Conservation (phyloP, 805 yeast genomes). For the Yamadazyma tumulicola region DNA sequence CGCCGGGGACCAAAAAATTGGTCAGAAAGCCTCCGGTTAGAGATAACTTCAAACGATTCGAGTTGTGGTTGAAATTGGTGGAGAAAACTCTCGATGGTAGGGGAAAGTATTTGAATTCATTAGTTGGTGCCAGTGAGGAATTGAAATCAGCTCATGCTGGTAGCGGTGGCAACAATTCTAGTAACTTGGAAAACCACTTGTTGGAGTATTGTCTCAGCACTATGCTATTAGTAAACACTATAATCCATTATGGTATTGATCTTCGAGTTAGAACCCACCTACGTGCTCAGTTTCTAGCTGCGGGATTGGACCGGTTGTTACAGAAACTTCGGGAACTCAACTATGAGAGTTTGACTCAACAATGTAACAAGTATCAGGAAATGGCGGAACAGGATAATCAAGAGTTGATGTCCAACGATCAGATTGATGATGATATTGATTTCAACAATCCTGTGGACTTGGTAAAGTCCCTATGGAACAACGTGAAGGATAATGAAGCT, state of each 20-base stretch:
- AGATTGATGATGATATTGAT: slow-evolving; percentile 43
- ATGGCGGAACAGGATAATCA: slow-evolving; percentile 53
- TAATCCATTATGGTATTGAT: slow-evolving; percentile 47
- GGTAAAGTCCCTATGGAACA: slow-evolving; percentile 54
- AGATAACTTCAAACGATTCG: slow-evolving; percentile 48
- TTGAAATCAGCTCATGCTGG: slow-evolving; percentile 44
- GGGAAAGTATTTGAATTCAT: slow-evolving; percentile 79
- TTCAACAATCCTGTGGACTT: slow-evolving; percentile 72
- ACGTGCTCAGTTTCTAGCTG: slow-evolving; percentile 56
- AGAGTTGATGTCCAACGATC: slow-evolving; percentile 35
- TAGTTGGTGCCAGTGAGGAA: slow-evolving; percentile 91
- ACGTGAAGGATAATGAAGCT: slow-evolving; percentile 55
- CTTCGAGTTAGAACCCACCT: slow-evolving; percentile 50
- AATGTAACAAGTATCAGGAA: slow-evolving; percentile 59
- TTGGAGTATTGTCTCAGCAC: slow-evolving; percentile 71
- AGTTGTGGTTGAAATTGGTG: slow-evolving; percentile 67
- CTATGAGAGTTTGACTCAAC: slow-evolving; percentile 59
- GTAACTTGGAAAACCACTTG: slow-evolving; percentile 51
- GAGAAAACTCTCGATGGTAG: slow-evolving; percentile 74
- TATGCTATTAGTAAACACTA: slow-evolving; percentile 64
- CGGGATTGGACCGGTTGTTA: slow-evolving; percentile 54
- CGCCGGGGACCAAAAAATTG: slow-evolving; percentile 19
- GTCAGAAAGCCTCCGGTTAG: slow-evolving; percentile 36
- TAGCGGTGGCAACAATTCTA: slow-evolving; percentile 47
- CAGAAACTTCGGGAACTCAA: slow-evolving; percentile 49